phyloP scores from a whole-genome alignment of 169 alveolate genomes.

The Cryptosporidium ubiquitum region DNA sequence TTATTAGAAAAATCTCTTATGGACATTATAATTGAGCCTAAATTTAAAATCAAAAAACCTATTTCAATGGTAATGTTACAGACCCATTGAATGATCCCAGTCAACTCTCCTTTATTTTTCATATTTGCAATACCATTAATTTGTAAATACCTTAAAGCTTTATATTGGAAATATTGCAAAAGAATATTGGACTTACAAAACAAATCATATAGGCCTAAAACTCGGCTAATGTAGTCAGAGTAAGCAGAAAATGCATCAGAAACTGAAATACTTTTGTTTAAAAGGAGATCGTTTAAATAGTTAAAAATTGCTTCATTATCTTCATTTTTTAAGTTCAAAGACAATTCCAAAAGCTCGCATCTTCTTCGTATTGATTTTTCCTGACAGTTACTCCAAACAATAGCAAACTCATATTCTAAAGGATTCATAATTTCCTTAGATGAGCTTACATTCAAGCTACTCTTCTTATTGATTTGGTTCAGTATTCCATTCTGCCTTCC shows the following conservation, averaged over 20 bases:
- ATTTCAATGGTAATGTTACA: constrained; percentile 26
- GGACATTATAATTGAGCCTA: constrained; percentile 9
- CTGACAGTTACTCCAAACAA: constrained; percentile 35
- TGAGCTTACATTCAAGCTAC: not conserved
- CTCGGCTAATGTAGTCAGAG: constrained; percentile 13
- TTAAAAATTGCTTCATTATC: not conserved
- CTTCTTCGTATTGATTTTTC: constrained; percentile 2
- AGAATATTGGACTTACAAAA: constrained; percentile 42
- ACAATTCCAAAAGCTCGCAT: constrained; percentile 24
- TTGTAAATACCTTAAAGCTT: constrained; percentile 37
- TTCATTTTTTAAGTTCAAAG: not conserved
- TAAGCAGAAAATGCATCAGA: not conserved
- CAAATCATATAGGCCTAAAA: constrained; percentile 25
- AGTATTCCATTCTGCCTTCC: constrained; percentile 51
- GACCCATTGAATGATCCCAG: constrained; percentile 62
- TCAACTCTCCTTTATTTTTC: not conserved
- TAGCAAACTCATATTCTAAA: constrained; percentile 50
- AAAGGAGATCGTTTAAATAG: not conserved
- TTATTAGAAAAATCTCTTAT: not conserved
- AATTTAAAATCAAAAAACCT: not conserved
- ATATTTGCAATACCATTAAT: not conserved
- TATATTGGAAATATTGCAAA: constrained; percentile 53
- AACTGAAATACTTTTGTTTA: not conserved
- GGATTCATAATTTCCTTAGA: constrained; percentile 45
- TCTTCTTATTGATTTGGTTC: constrained; percentile 15